Evolutionary conservation across 1,139 yeast genomes (phyloP), one percentile per base, ranked within the genome.

Genomic region (Blastobotrys ciferrii): DNA sequence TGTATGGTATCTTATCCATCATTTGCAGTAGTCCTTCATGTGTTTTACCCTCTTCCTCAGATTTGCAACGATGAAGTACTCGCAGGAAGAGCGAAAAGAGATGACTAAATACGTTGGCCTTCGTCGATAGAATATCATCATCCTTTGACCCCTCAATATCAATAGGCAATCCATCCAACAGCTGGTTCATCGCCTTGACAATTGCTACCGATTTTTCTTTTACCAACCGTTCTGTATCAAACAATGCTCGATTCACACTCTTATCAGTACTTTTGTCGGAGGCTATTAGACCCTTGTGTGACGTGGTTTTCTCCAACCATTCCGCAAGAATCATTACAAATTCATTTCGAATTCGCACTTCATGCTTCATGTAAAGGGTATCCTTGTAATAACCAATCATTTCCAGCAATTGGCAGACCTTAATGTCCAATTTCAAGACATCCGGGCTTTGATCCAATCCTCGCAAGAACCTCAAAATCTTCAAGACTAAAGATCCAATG

Each of bases 21-120:
- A 50, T 36, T 12, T 36, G 41, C 30, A 46, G 33, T 13, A 41
- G 32, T 2, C 51, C 53, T 9, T 46, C 40, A 31, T 51, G 49
- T 20, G 33, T 43, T n/a, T 43, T 25, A 1, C 54, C 54, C 11
- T 40, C 53, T 17, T 58, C 64, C 25, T 56, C 61, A 1, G 48
- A 48, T 20, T 68, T 76, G 54, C 80, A 77, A 62, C 80, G 78
- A 57, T 87, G 89, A 46, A 87, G 70, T 11, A 87, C 81, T 60
- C 84, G 81, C 58, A 86, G 75, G 49, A 87, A 78, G 23, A 87
- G 69, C 39, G 84, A 81, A 65, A 87, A 87, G 58, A 83, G 84
- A 53, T 81, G 81, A 3, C 85, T 82, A 65, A 87, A 87, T 1
- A 80, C 75, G 47, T 83, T 77, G 38, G 81, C 79, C 56, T 81